Evolutionary conservation across 1,139 yeast species (phyloP).

Genomic region (Yamadazyma diddensiae): DNA sequence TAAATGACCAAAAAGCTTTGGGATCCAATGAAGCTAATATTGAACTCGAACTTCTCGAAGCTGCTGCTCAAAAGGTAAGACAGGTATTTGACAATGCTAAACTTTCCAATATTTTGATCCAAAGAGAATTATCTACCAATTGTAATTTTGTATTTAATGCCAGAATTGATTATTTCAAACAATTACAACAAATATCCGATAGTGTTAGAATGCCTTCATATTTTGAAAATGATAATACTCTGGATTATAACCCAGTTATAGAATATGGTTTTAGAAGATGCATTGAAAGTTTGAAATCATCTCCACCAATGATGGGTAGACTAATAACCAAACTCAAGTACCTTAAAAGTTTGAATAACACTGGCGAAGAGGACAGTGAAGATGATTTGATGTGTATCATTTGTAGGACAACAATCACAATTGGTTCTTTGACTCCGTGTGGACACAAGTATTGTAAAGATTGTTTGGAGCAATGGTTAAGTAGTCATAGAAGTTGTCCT

Average conservation of each 20-base stretch:
- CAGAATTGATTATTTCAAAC: constrained; percentile 76
- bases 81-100: constrained; percentile 42
- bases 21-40: constrained; percentile 11
- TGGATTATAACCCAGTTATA: neutral
- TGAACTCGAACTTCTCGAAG: constrained; percentile 22
- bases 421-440: constrained; percentile 81
- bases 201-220: constrained; percentile 45
- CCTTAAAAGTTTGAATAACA: constrained; percentile 44
- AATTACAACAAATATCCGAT: constrained; percentile 83
- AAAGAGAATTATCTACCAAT: constrained; percentile 47
- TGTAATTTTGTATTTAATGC: constrained; percentile 71
- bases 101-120: constrained; percentile 34
- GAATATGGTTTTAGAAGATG: constrained; percentile 5
- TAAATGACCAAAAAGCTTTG: constrained; percentile 16
- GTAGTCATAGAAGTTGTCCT: constrained; percentile 59
- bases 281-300: constrained; percentile 1
- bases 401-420: constrained; percentile 64
- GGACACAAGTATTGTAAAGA: constrained; percentile 86
- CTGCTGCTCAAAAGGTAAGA: constrained; percentile 23
- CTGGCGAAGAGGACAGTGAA: constrained; percentile 18
- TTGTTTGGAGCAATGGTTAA: constrained; percentile 74
- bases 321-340: constrained; percentile 59
- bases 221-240: constrained; percentile 1
- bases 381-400: constrained; percentile 63
- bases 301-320: constrained; percentile 25